Conservation (phyloP, 1,139 yeast species). For the Sugiyamaella neomexicana region DNA sequence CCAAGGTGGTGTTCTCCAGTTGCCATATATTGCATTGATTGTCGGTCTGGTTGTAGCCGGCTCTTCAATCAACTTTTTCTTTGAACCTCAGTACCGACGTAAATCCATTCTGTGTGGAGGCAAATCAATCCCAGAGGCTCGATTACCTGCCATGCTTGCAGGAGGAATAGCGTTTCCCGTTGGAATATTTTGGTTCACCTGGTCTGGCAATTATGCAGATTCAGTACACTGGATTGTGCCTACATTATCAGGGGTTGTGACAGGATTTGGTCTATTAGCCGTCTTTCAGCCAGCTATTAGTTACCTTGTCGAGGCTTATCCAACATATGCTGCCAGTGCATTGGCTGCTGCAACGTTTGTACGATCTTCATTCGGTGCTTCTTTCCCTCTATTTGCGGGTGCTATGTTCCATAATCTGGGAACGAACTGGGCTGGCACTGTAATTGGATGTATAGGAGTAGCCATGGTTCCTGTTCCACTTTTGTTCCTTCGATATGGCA, state of each 20-base stretch:
- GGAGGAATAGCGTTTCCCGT: slow-evolving; percentile 70
- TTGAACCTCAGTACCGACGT: slow-evolving; percentile 42
- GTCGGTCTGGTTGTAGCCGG: slow-evolving; percentile 51
- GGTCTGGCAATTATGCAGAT: slow-evolving; percentile 73
- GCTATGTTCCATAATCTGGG: slow-evolving; percentile 77
- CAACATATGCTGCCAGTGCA: slow-evolving; percentile 73
- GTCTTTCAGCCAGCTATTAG: slow-evolving; percentile 77
- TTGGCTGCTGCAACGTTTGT: slow-evolving; percentile 84
- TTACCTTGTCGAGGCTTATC: slow-evolving; percentile 77
- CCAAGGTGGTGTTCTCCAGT: slow-evolving; percentile 57
- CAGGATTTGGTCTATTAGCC: slow-evolving; percentile 73
- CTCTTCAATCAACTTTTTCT: slow-evolving; percentile 41
- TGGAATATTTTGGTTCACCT: slow-evolving; percentile 79
- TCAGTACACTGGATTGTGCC: slow-evolving; percentile 81
- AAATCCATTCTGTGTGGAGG: slow-evolving; percentile 52
- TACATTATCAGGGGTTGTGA: slow-evolving; percentile 64
- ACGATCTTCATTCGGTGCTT: slow-evolving; percentile 71
- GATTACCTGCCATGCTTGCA: slow-evolving; percentile 69
- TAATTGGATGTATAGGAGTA: slow-evolving; percentile 68
- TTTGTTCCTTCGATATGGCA: slow-evolving; percentile 66
- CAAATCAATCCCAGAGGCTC: slow-evolving; percentile 72
- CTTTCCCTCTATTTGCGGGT: slow-evolving; percentile 76
- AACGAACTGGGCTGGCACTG: slow-evolving; percentile 78
- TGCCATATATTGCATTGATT: slow-evolving; percentile 45
- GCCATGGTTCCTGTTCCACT: slow-evolving; percentile 74